Evolutionary conservation across 257 asterid species (phyloP).

Genomic region (Nicotiana obtusifolia): DNA sequence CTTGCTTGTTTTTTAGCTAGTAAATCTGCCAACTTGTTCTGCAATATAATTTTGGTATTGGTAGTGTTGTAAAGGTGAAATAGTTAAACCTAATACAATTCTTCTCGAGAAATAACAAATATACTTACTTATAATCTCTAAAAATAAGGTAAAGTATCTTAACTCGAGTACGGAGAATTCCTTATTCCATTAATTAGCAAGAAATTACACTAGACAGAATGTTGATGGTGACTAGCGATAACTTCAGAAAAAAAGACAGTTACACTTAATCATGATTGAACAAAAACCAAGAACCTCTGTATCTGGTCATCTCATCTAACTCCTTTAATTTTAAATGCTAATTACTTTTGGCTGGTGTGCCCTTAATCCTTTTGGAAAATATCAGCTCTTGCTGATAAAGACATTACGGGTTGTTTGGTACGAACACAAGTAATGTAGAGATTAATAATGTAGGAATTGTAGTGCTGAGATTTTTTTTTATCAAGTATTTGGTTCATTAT

Average conservation of each 20-base stretch:
- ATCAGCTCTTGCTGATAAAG: background rate
- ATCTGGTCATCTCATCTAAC: background rate
- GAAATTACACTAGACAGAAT: background rate
- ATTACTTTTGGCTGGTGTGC: background rate
- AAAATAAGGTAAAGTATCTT: background rate
- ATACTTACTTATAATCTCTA: too few relatives aligned
- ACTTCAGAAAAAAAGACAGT: background rate
- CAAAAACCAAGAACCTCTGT: background rate
- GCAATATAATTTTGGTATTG: too few relatives aligned
- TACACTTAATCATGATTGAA: background rate
- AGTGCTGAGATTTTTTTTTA: too few relatives aligned
- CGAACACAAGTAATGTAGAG: too few relatives aligned
- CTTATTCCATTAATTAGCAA: background rate
- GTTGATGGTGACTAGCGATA: background rate
- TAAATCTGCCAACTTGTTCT: too few relatives aligned
- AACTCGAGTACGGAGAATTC: background rate
- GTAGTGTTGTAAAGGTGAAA: too few relatives aligned
- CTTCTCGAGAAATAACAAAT: background rate
- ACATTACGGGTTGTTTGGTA: too few relatives aligned
- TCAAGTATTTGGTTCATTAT: too few relatives aligned
- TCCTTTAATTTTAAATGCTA: background rate
- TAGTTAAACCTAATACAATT: background rate
- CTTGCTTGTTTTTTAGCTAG: too few relatives aligned
- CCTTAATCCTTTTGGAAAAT: background rate
- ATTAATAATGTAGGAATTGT: too few relatives aligned